phyloP scores from a whole-genome alignment of 352 stramenopile species.

The Phytophthora uliginosa region DNA sequence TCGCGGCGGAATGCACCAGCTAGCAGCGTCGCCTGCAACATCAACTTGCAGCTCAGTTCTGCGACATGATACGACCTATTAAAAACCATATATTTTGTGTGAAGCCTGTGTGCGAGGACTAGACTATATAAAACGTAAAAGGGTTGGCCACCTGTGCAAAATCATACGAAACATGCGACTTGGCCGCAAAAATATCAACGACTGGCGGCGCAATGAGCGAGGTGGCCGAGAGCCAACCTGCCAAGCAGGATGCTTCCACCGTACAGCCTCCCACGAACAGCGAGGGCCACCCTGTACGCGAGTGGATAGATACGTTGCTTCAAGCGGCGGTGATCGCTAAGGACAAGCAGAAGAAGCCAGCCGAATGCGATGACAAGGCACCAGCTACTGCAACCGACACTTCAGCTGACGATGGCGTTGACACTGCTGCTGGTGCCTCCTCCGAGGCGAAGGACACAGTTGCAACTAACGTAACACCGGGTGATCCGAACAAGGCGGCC shows the following conservation, averaged over 20 bases:
- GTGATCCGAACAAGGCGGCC: constrained; percentile 1
- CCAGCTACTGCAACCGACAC: constrained; percentile 8
- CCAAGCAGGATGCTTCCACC: constrained; percentile 9
- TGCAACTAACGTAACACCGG: constrained; percentile 9
- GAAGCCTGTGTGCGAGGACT: not conserved
- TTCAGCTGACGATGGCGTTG: not conserved
- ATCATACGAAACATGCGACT: constrained; percentile 20
- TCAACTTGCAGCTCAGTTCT: constrained; percentile 17
- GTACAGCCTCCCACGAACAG: constrained; percentile 21
- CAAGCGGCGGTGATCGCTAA: constrained; percentile 82
- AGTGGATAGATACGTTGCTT: constrained; percentile 87
- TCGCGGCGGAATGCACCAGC: constrained; percentile 17
- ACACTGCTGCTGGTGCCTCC: not conserved
- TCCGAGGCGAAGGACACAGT: not conserved
- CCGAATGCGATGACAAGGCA: constrained; percentile 11
- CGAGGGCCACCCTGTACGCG: constrained; percentile 54
- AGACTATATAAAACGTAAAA: not conserved
- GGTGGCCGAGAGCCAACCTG: constrained; percentile 22
- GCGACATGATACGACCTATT: constrained; percentile 44
- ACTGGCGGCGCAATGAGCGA: constrained; percentile 38
- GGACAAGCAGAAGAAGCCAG: constrained; percentile 48
- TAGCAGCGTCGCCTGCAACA: not conserved
- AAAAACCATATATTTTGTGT: not conserved
- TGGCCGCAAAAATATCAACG: constrained; percentile 3
- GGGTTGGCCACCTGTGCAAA: not conserved